These are phyloP conservation scores for Cynara cardunculus DNA, from an alignment of 129 eudicot species.

Conservation along the genomic window DNA sequence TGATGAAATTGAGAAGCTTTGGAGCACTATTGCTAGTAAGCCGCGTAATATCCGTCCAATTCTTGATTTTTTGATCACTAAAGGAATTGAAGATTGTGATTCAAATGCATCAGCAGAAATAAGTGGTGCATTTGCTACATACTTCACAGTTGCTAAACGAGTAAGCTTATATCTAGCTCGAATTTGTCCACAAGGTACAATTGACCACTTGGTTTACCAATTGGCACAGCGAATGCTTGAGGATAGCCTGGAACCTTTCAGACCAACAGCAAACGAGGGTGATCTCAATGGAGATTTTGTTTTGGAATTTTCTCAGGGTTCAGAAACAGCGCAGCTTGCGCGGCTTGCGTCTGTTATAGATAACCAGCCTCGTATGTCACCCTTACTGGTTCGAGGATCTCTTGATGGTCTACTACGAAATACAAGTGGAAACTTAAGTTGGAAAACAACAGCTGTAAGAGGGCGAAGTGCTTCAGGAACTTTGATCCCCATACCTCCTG, in stretches of 20 bases:
- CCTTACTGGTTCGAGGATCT: constrained; percentile 75
- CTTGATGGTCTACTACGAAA: constrained; percentile 69
- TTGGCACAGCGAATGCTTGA: constrained; percentile 90
- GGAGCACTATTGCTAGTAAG: constrained; percentile 58
- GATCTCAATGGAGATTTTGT: constrained; percentile 50
- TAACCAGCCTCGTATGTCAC: constrained; percentile 86
- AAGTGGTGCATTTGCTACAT: constrained; percentile 92
- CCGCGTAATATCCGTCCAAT: constrained; percentile 46
- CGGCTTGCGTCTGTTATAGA: constrained; percentile 63
- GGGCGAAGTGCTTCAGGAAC: constrained; percentile 78
- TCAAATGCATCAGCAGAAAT: constrained; percentile 95
- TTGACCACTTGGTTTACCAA: constrained; percentile 91
- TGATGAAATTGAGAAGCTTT: constrained; percentile 54
- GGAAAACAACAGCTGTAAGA: constrained; percentile 56
- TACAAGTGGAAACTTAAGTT: constrained; percentile 78
- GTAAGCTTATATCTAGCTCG: constrained; percentile 88
- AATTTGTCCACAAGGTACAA: constrained; percentile 86
- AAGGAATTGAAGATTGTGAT: constrained; percentile 96
- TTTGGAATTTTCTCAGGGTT: constrained; percentile 81
- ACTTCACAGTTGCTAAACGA: constrained; percentile 88
- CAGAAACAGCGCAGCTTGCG: constrained; percentile 53
- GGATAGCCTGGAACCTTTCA: constrained; percentile 64
- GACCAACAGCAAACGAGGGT: constrained; percentile 42
- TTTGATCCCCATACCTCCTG: constrained; percentile 66
- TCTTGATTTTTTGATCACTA: constrained; percentile 81